Conservation (phyloP, 2,329 filamentous ascomycete genomes). For the Colletotrichum australisinense region DNA sequence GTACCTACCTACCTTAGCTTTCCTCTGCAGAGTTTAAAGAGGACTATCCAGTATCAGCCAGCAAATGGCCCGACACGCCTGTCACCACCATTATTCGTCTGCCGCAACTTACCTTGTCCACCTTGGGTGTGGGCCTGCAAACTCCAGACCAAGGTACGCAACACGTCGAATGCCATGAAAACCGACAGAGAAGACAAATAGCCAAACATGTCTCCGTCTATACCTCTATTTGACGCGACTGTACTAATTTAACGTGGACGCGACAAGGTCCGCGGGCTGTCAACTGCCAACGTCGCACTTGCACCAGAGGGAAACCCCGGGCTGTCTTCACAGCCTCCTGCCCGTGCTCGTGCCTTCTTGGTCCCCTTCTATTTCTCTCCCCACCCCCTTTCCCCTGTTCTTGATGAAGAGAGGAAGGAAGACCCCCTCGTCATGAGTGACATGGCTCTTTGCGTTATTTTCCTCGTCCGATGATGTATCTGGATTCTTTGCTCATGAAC, state of each 20-base stretch:
- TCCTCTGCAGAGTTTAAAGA: not conserved
- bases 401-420: not conserved
- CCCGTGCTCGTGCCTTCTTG: not conserved
- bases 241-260: not conserved
- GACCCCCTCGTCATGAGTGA: not conserved
- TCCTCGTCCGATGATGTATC: not conserved
- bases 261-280: not conserved
- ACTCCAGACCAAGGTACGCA: not conserved
- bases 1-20: not conserved
- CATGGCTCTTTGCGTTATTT: not conserved
- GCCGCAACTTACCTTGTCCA: not conserved
- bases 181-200: not conserved
- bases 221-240: not conserved
- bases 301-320: not conserved
- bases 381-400: not conserved
- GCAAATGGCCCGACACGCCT: not conserved
- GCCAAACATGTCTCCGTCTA: not conserved
- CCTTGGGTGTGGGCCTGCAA: not conserved
- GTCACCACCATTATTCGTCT: not conserved
- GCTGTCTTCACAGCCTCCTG: not conserved
- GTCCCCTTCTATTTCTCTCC: not conserved
- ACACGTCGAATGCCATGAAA: not conserved
- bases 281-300: not conserved
- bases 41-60: not conserved
- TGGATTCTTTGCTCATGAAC: not conserved